Base-by-base conservation (phyloP, 495 filamentous ascomycete species). In the Neurospora sp. region DNA sequence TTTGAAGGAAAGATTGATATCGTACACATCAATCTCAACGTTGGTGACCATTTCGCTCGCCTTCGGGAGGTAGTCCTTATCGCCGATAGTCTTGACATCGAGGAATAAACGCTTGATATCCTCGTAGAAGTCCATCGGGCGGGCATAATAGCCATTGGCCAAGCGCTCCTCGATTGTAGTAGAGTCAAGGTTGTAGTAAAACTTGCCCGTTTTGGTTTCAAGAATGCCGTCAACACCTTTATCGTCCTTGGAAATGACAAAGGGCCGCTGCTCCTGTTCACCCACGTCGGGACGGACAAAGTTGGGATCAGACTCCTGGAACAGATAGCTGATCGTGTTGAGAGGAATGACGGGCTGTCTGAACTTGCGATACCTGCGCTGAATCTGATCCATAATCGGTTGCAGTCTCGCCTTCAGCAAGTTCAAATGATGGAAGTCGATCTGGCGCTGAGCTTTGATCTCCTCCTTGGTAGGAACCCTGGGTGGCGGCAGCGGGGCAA, bases 101-200 rank as follows among this genome's bases (percentile, higher is more conserved):
- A 93, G 93, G 27, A 90, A 90, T 4, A 99, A 81, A 59, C 89
- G 87, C 76, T 92, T 90, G 75, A 98, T 90, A 78, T 99, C 96
- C 40, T 89, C 88, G 70, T 96, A 81, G 76, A 97, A 99, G 77
- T 98, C 94, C 72, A 88, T 89, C 0, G 94, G 91, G 18, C 93
- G 87, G 78, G 93, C 93, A 82, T 99, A 99, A 80, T 91, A 98
- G 22, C 96, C 96, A 81, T 98, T 97, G 6, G 93, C 93, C 35
- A 98, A 85, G 40, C 96, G 91, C 77, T 96, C 93, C 83, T 99
- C 96, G 71, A 99, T 97, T 8, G 92, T 96, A 4, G 89, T 91
- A n/a, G 92, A 91, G 75, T 98, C 94, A 70, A 98, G 83, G 75
- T 99, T 99, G 83, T 98, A 98, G 78, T 88, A 98, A 80, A 94